Conservation (phyloP, 2,329 filamentous ascomycete genomes). For the Knoxdaviesia proteae region DNA sequence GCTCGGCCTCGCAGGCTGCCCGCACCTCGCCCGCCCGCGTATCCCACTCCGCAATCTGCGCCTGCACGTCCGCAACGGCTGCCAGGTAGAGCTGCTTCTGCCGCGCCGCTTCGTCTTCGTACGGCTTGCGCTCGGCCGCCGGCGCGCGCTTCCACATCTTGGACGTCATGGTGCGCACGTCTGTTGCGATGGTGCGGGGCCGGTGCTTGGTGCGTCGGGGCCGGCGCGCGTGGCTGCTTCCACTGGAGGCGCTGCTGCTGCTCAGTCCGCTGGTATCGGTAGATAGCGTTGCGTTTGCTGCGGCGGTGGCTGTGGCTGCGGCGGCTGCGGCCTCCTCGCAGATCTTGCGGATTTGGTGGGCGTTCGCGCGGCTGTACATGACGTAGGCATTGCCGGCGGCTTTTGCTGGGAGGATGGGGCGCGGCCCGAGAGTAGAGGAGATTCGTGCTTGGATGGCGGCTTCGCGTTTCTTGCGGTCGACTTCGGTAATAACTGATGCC, state of each 20-base stretch:
- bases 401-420: conserved; percentile 51
- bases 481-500: too few species aligned
- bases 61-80: conserved; percentile 22
- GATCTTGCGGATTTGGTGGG: conserved; percentile 35
- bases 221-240: too few species aligned
- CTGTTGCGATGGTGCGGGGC: background rate
- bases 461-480: conserved; percentile 31
- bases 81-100: conserved; percentile 46
- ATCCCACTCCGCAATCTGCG: conserved; percentile 47
- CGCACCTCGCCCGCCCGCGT: conserved; percentile 34
- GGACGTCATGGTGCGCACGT: conserved; percentile 69
- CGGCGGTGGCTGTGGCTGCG: too few species aligned
- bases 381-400: conserved; percentile 70
- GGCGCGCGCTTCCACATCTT: conserved; percentile 74
- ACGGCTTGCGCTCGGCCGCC: conserved; percentile 53
- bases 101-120: conserved; percentile 49
- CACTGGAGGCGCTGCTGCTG: too few species aligned
- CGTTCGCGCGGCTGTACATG: conserved; percentile 64
- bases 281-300: too few species aligned
- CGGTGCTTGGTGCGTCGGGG: background rate
- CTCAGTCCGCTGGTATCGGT: conserved; percentile 14
- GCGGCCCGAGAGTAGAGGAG: conserved; percentile 43
- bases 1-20: conserved; percentile 4
- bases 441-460: conserved; percentile 29
- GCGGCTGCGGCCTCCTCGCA: conserved; percentile 34